Evolutionary conservation across 2,329 filamentous ascomycete genomes (phyloP).

Genomic region (Diplodia intermedia): DNA sequence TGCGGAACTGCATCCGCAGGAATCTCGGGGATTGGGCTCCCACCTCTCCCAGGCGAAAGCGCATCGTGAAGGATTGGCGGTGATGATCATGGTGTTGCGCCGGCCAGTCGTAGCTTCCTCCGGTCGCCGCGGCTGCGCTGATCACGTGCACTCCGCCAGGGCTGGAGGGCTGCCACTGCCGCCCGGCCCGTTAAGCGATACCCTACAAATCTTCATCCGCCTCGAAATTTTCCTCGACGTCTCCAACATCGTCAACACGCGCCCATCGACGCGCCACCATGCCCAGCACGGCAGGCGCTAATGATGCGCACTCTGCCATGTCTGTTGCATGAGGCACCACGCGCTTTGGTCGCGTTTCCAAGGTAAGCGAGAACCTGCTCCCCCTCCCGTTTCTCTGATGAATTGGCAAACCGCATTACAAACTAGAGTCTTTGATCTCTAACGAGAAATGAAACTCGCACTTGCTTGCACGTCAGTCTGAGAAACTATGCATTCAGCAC

Average conservation of each 20-base stretch:
- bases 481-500: conserved; percentile 37
- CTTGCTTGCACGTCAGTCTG: conserved; percentile 55
- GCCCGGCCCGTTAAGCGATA: conserved; percentile 30
- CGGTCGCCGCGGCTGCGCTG: neutral
- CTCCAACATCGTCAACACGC: conserved; percentile 8
- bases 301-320: neutral
- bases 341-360: neutral
- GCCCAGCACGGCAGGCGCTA: neutral
- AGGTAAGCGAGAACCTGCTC: neutral
- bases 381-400: conserved; percentile 44
- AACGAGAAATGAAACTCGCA: conserved; percentile 50
- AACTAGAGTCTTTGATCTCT: conserved; percentile 56
- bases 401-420: conserved; percentile 50
- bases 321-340: neutral
- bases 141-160: neutral
- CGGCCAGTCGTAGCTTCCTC: neutral
- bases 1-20: conserved; percentile 11
- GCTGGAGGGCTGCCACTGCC: neutral
- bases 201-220: conserved; percentile 16
- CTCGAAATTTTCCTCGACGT: conserved; percentile 13
- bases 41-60: neutral
- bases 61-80: neutral
- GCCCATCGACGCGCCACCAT: conserved; percentile 16
- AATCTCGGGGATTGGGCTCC: neutral
- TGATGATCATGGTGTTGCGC: conserved; percentile 15